Evolutionary conservation across 2,329 filamentous ascomycete genomes (phyloP).

Genomic region (Fusarium sp.): DNA sequence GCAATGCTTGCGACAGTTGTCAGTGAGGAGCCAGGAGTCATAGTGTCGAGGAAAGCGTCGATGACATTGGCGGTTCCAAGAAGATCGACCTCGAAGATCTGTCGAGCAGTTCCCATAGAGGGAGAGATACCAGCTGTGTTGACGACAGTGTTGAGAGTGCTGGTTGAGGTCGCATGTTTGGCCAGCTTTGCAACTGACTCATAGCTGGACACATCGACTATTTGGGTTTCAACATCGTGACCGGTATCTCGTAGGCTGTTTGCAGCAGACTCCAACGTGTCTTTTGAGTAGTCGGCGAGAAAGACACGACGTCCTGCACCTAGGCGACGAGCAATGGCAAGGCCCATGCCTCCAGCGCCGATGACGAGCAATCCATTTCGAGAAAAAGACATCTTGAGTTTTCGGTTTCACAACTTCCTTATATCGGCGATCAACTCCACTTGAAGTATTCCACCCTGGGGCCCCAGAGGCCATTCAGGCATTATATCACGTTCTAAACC

Average conservation of each 20-base stretch:
- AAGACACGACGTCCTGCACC: neutral
- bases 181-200: neutral
- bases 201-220: neutral
- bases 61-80: slow-evolving; percentile 12
- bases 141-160: neutral
- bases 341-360: slow-evolving; percentile 4
- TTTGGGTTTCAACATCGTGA: neutral
- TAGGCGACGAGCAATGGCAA: slow-evolving; percentile 5
- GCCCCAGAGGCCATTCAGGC: neutral
- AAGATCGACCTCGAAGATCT: slow-evolving; percentile 5
- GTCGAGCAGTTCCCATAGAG: neutral
- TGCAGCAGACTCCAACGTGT: neutral
- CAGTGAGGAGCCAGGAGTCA: neutral
- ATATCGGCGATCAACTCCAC: neutral
- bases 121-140: slow-evolving; percentile 6
- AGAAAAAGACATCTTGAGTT: neutral
- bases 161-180: neutral
- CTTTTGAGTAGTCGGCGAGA: neutral
- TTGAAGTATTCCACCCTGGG: neutral
- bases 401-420: neutral
- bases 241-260: neutral
- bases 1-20: slow-evolving; percentile 1
- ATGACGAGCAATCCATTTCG: neutral
- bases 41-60: slow-evolving; percentile 5
- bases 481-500: neutral